Evolutionary conservation across 306 rosid genomes (phyloP), one percentile per base, ranked within the genome.

Genomic region (Herpetospermum pedunculosum): DNA sequence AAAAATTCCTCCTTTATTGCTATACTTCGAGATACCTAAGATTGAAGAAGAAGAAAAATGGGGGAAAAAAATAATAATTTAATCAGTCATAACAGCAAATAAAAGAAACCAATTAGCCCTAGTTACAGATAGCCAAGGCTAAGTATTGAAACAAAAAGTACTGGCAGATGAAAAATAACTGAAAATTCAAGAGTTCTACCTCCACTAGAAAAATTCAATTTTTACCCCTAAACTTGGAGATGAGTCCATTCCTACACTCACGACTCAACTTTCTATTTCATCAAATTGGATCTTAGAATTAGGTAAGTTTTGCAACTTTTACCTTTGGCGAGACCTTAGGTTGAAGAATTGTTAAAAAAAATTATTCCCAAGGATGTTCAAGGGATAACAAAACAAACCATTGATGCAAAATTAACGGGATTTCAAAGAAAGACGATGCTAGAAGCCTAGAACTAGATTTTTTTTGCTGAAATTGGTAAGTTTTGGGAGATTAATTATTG

Each of bases 21-120:
- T 65, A 65, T 40, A 40, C 72, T 40, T 65, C 72, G 2, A 65
- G 50, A 65, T 40, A 65, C 72, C 72, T 40, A 65, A 65, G 72
- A 65, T 40, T 65, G 30, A 23, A 38, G 34, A 65, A 63, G 41
- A 60, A 34, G 64, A 34, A 62, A 38, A 37, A 19, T 3, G 72
- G 13, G 32, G 48, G 49, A 5, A 21, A 38, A 38, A 63, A 3
- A 63, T 12, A 47, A 81, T 8, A n/a, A 37, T 62, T 64, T 64
- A 23, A 65, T 65, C 50, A 40, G 72, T 40, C 50, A 21, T 37
- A 40, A 65, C 4, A 23, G 2, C 32, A 65, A 65, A 65, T 44
- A 21, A 65, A 65, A 40, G 50, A 65, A 65, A 40, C 32, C 34
- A 23, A 40, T 65, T 3, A 43, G 3, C 71, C 32, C 32, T 11